These are phyloP conservation scores for Claviceps citrina DNA, from an alignment of 2,329 filamentous ascomycete species.

Conservation along the genomic window DNA sequence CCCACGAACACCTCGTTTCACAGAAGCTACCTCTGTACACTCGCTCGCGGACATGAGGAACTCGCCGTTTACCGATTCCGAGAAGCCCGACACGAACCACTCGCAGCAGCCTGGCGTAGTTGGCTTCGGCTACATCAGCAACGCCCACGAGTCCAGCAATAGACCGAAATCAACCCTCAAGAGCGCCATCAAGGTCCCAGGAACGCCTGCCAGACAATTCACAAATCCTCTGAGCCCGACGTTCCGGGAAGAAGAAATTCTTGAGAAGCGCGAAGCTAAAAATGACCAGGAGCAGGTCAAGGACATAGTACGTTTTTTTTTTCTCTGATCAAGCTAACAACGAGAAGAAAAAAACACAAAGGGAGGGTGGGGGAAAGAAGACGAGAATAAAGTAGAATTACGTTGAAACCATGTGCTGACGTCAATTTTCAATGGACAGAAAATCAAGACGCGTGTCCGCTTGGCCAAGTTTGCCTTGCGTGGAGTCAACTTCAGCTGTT, in stretches of 20 bases:
- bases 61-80: conserved; percentile 45
- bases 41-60: conserved; percentile 50
- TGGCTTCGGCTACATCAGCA: conserved; percentile 79
- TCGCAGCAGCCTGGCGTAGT: conserved; percentile 62
- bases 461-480: conserved; percentile 92
- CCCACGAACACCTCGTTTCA: conserved; percentile 63
- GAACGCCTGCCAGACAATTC: conserved; percentile 58
- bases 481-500: conserved; percentile 92
- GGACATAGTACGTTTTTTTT: conserved; percentile 55
- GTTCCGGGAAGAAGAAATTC: conserved; percentile 69
- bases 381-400: too few relatives aligned
- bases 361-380: too few relatives aligned
- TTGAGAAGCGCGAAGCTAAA: conserved; percentile 68
- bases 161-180: conserved; percentile 69
- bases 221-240: conserved; percentile 77
- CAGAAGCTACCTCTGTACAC: conserved; percentile 64
- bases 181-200: conserved; percentile 78
- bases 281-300: conserved; percentile 79
- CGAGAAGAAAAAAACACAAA: neutral
- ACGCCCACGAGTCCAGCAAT: conserved; percentile 40
- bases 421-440: conserved; percentile 35
- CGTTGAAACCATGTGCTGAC: too few relatives aligned
- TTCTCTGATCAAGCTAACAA: neutral
- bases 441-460: conserved; percentile 79
- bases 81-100: conserved; percentile 39